phyloP scores from a whole-genome alignment of 345 rosid genomes.

The Aquilaria yunnanensis region DNA sequence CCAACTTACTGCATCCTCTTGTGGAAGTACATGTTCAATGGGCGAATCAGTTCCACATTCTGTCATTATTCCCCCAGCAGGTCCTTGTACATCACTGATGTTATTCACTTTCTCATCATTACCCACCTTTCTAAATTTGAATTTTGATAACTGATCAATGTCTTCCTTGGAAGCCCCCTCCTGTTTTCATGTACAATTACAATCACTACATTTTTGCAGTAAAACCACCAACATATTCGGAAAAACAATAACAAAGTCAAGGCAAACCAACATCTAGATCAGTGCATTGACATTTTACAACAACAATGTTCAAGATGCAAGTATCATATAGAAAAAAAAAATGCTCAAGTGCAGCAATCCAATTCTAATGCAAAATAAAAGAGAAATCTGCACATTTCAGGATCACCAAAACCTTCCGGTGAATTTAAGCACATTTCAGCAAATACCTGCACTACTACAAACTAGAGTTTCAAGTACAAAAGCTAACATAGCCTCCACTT shows the following conservation, averaged over 20 bases:
- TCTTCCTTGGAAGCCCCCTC: constrained; percentile 96
- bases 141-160: constrained; percentile 72
- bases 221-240: not conserved
- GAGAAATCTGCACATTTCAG: not conserved
- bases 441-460: too few species aligned
- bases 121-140: constrained; percentile 49
- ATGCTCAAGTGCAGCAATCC: not conserved
- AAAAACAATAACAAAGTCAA: not conserved
- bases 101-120: constrained; percentile 34
- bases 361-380: not conserved
- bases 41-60: constrained; percentile 81
- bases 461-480: too few species aligned
- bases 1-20: constrained; percentile 78
- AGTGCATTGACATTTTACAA: not conserved
- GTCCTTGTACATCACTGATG: constrained; percentile 34
- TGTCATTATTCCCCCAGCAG: constrained; percentile 71
- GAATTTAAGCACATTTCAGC: too few species aligned
- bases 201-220: not conserved
- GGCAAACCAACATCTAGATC: not conserved
- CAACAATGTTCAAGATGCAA: too few species aligned
- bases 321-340: too few species aligned
- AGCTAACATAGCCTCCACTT: too few species aligned
- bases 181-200: constrained; percentile 29
- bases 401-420: too few species aligned
- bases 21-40: constrained; percentile 45